phyloP scores from a whole-genome alignment of 1,284 basidiomycete genomes.

The Vanrija humicola region DNA sequence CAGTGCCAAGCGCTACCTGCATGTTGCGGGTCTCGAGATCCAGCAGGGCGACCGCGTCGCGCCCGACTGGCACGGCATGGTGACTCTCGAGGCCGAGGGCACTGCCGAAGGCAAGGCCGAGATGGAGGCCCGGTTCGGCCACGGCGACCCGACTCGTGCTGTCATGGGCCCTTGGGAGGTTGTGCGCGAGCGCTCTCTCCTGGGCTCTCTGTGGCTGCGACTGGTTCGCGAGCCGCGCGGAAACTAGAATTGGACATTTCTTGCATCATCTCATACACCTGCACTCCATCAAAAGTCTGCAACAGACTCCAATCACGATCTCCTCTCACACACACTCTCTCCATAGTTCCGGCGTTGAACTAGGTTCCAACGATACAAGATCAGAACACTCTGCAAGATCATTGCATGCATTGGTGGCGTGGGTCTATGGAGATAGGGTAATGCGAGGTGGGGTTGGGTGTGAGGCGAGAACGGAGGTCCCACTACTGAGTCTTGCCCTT shows the following conservation, averaged over 20 bases:
- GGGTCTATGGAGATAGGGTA: too few species aligned
- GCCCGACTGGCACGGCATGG: constrained; percentile 45
- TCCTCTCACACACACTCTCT: too few species aligned
- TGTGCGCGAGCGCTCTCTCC: constrained; percentile 44
- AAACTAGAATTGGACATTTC: background rate
- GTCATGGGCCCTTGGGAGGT: constrained; percentile 44
- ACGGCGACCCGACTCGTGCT: constrained; percentile 20
- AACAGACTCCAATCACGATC: too few species aligned
- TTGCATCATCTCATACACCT: background rate
- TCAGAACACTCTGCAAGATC: too few species aligned
- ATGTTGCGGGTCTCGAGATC: constrained; percentile 47
- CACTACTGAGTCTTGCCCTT: constrained; percentile 14
- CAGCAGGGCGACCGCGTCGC: constrained; percentile 21
- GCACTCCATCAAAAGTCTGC: too few species aligned
- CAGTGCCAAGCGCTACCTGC: constrained; percentile 47
- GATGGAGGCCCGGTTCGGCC: constrained; percentile 35
- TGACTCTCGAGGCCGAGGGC: constrained; percentile 47
- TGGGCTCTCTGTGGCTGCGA: constrained; percentile 46
- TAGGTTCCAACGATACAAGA: too few species aligned
- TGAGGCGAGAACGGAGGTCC: too few species aligned
- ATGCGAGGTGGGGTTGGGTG: too few species aligned
- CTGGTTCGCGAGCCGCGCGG: constrained; percentile 23
- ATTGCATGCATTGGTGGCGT: too few species aligned
- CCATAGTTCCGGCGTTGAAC: too few species aligned
- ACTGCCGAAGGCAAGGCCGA: constrained; percentile 44